These are phyloP conservation scores for Debaryomyces maramus DNA, from an alignment of 805 yeast species.

Conservation along the genomic window DNA sequence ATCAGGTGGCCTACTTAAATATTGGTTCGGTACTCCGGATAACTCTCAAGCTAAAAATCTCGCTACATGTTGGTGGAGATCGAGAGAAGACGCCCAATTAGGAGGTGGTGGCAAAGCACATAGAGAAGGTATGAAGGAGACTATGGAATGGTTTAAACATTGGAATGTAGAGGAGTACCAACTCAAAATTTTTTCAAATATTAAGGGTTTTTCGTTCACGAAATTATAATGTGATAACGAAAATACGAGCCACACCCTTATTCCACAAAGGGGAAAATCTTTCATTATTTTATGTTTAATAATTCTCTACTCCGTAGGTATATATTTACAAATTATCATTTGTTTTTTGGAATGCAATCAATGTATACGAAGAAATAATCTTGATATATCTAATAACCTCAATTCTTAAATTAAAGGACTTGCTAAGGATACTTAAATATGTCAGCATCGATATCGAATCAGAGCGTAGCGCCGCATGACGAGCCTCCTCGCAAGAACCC, in stretches of 20 bases:
- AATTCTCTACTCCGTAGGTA: too few relatives aligned
- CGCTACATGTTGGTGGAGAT: slow-evolving; percentile 42
- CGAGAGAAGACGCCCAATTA: slow-evolving; percentile 23
- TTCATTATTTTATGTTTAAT: too few relatives aligned
- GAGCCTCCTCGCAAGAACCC: neutral
- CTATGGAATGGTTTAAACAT: slow-evolving; percentile 30
- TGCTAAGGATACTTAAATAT: too few relatives aligned
- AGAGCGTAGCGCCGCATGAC: neutral
- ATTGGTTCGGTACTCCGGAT: slow-evolving; percentile 42
- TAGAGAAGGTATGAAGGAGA: slow-evolving; percentile 29
- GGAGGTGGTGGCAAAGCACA: slow-evolving; percentile 38
- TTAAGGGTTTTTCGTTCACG: slow-evolving; percentile 1
- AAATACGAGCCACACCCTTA: too few relatives aligned
- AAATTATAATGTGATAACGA: too few relatives aligned
- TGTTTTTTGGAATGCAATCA: too few relatives aligned
- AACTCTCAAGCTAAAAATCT: slow-evolving; percentile 29
- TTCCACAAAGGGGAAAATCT: too few relatives aligned
- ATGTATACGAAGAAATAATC: too few relatives aligned
- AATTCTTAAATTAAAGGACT: too few relatives aligned
- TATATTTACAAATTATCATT: too few relatives aligned
- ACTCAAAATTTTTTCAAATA: slow-evolving; percentile 8
- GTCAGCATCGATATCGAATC: too few relatives aligned
- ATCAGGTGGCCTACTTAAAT: slow-evolving; percentile 38
- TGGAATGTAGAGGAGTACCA: slow-evolving; percentile 39
- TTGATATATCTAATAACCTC: too few relatives aligned